Conservation (phyloP, 116 monocot genomes). For the Thalassia testudinum region DNA sequence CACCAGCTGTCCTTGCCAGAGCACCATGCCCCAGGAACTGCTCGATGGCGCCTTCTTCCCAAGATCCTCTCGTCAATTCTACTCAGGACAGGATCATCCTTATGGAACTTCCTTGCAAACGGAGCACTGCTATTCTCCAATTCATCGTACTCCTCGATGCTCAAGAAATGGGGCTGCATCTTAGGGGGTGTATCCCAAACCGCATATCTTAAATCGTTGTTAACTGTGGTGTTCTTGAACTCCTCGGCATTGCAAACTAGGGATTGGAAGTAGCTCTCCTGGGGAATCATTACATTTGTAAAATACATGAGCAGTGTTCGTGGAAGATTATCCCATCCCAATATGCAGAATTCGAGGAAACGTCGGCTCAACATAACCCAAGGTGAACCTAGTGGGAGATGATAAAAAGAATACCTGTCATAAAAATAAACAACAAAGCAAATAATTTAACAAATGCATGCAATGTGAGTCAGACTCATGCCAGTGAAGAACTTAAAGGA, state of each 20-base stretch:
- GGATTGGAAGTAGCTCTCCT: constrained; percentile 93
- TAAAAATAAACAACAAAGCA: background rate
- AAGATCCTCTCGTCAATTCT: constrained; percentile 58
- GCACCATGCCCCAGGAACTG: constrained; percentile 89
- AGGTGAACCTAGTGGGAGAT: constrained; percentile 53
- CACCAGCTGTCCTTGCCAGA: constrained; percentile 36
- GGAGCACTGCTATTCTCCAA: constrained; percentile 41
- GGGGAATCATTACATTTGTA: constrained; percentile 61
- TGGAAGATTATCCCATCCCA: constrained; percentile 94
- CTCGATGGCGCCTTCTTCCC: constrained; percentile 19
- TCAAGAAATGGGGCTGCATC: constrained; percentile 76
- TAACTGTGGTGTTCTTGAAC: constrained; percentile 76
- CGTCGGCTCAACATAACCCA: constrained; percentile 77
- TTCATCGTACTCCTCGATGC: constrained; percentile 29
- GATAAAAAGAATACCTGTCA: background rate
- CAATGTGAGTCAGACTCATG: background rate
- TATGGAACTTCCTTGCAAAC: constrained; percentile 64
- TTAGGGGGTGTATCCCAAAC: constrained; percentile 72
- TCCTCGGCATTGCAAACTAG: constrained; percentile 76
- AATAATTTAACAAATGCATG: background rate
- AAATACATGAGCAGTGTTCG: constrained; percentile 83
- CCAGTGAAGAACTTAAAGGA: constrained; percentile 97
- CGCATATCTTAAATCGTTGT: constrained; percentile 63
- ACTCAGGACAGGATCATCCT: constrained; percentile 52
- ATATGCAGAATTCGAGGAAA: constrained; percentile 71